Evolutionary conservation across 2,329 filamentous ascomycete genomes (phyloP), one percentile per base, ranked within the genome.

Genomic region (Aureobasidium sp.): DNA sequence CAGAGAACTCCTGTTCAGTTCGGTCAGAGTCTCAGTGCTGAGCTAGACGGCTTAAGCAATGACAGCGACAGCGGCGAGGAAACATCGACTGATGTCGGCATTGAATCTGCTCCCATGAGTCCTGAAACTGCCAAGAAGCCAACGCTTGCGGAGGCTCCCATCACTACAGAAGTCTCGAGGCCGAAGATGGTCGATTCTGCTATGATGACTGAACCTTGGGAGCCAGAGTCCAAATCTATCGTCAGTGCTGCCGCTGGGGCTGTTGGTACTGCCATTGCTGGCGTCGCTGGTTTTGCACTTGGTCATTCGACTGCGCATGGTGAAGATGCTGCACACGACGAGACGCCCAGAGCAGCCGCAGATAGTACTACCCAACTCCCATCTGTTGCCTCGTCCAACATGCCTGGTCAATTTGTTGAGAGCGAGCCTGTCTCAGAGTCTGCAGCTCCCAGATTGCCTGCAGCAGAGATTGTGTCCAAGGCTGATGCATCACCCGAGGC

Each of bases 1-100:
- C 75, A 74, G 57, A 75, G 74, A 45, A 77, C 77, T 8, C 74
- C 77, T n/a, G 75, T 77, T 47, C 65, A 67, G 56, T 78, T 78
- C 65, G 82, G 84, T 17, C 90, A 96, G 77, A 97, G 89, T 70
- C 79, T 99, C 56, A 96, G 94, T 72, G 91, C 91, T 44, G 94
- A 99, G 74, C 82, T 99, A 45, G 90, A 89, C 59, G 90, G 91
- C 66, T 78, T 97, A 47, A 87, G 85, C 62, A 78, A 88, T 67
- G 89, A 90, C 9, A 64, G 64, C 15, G 63, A 61, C 22, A 56
- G 53, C 42, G 61, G 61, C 29, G 61, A 58, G n/a, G 62, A 50
- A 22, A 67, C 64, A 3, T 66, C 66, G 4, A 62, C 62, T 19
- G 58, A 60, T 15, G 47, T 24, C 22, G 63, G 54, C 35, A 31